phyloP scores from a whole-genome alignment of 352 stramenopile species.

The Phytophthora nicotianae region DNA sequence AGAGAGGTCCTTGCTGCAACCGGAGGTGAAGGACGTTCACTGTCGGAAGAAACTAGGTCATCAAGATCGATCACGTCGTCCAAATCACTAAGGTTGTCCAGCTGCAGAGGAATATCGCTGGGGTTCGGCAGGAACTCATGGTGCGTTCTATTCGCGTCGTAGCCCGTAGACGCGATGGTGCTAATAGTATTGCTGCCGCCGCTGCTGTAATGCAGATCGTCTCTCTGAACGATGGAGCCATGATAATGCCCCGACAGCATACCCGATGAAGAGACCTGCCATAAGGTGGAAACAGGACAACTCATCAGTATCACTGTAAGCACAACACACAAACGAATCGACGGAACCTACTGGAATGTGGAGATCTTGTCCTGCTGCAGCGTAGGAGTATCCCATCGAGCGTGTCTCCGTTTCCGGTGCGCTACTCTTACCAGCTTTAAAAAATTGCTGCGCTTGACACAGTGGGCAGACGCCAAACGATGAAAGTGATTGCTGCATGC shows the following conservation, averaged over 20 bases:
- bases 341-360: constrained; percentile 24
- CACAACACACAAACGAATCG: background rate
- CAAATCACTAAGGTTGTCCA: constrained; percentile 60
- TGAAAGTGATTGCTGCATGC: constrained; percentile 53
- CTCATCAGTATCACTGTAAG: background rate
- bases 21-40: constrained; percentile 32
- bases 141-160: constrained; percentile 19
- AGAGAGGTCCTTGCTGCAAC: constrained; percentile 38
- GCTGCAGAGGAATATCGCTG: constrained; percentile 40
- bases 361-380: constrained; percentile 18
- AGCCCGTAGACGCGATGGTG: constrained; percentile 7
- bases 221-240: constrained; percentile 12
- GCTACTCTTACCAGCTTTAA: constrained; percentile 31
- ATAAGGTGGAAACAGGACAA: background rate
- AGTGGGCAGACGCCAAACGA: constrained; percentile 47
- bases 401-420: constrained; percentile 17
- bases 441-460: constrained; percentile 58
- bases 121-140: constrained; percentile 37
- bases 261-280: constrained; percentile 14
- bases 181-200: constrained; percentile 7
- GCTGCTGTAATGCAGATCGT: constrained; percentile 18
- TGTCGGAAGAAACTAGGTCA: constrained; percentile 58
- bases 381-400: constrained; percentile 26
- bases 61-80: constrained; percentile 63
- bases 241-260: constrained; percentile 18